Conservation (phyloP, 2,329 filamentous ascomycete genomes). For the Gnomoniopsis sp. region DNA sequence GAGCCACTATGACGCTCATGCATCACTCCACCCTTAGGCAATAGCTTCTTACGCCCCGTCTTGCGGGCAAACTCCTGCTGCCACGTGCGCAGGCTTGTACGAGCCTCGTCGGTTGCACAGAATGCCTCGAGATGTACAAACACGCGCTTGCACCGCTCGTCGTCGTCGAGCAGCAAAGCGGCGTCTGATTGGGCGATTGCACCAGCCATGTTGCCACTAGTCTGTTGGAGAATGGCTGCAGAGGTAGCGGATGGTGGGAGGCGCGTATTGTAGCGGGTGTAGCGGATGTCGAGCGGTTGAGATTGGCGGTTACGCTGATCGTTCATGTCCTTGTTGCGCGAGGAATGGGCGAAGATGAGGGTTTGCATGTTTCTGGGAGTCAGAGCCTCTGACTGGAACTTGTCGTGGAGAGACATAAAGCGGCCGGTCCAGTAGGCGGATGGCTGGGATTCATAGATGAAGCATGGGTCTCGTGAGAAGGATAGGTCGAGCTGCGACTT, state of each 20-base stretch:
- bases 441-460: conserved; percentile 40
- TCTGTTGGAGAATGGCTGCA: conserved; percentile 21
- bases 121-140: conserved; percentile 44
- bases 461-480: conserved; percentile 21
- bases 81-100: conserved; percentile 45
- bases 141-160: conserved; percentile 39
- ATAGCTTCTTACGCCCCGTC: conserved; percentile 32
- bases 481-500: conserved; percentile 17
- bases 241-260: conserved; percentile 8
- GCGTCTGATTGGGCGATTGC: conserved; percentile 9
- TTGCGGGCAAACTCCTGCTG: conserved; percentile 46
- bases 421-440: conserved; percentile 61
- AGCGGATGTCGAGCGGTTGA: neutral
- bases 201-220: conserved; percentile 14
- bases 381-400: conserved; percentile 40
- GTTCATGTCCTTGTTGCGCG: neutral
- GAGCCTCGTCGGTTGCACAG: conserved; percentile 46
- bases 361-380: conserved; percentile 20
- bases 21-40: conserved; percentile 36
- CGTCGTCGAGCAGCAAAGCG: conserved; percentile 32
- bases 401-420: conserved; percentile 55
- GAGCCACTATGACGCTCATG: conserved; percentile 18
- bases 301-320: conserved; percentile 5
- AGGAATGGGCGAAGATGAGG: conserved; percentile 20
- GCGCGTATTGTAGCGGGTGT: conserved; percentile 21